Evolutionary conservation across 768 basidiomycete species (phyloP).

Genomic region (Candolleomyces aberdarensis): DNA sequence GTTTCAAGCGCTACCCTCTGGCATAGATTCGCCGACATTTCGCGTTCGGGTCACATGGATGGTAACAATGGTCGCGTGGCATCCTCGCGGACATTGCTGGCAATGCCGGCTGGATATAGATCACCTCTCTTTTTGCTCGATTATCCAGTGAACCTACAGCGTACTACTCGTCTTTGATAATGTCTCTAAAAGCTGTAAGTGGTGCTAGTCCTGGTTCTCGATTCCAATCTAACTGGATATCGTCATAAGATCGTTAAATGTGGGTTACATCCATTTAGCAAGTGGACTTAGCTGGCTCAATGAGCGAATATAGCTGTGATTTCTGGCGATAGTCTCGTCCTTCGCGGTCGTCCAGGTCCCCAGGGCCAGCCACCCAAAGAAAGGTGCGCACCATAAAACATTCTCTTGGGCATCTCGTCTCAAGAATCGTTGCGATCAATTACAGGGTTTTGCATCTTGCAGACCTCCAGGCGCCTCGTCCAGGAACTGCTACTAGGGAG

Average conservation of each 20-base stretch:
- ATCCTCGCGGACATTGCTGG: background rate
- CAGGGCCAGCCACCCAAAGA: slow-evolving; percentile 91
- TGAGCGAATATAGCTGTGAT: slow-evolving; percentile 62
- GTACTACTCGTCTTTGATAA: slow-evolving; percentile 22
- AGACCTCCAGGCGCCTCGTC: slow-evolving; percentile 78
- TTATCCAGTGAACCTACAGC: background rate
- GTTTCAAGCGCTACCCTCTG: background rate
- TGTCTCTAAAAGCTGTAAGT: slow-evolving; percentile 79
- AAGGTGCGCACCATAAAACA: slow-evolving; percentile 44
- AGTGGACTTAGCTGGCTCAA: slow-evolving; percentile 16
- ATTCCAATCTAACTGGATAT: slow-evolving; percentile 1
- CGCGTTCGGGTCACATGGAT: slow-evolving; percentile 1
- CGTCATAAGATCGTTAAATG: slow-evolving; percentile 56
- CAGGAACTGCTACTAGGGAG: slow-evolving; percentile 78
- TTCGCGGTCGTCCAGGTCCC: slow-evolving; percentile 71
- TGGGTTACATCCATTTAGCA: slow-evolving; percentile 23
- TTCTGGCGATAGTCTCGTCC: slow-evolving; percentile 86
- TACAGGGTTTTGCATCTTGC: slow-evolving; percentile 84
- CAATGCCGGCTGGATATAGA: slow-evolving; percentile 5
- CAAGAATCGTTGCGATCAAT: background rate
- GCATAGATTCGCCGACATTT: background rate
- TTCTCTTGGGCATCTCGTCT: background rate
- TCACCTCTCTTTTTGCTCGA: background rate
- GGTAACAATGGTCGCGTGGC: slow-evolving; percentile 1
- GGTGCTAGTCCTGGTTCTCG: background rate